Percentiles rank a stretch among this genome's conserved stretches.
phyloP scores from a whole-genome alignment of 345 rosid species.

The Cardiospermum halicacabum region DNA sequence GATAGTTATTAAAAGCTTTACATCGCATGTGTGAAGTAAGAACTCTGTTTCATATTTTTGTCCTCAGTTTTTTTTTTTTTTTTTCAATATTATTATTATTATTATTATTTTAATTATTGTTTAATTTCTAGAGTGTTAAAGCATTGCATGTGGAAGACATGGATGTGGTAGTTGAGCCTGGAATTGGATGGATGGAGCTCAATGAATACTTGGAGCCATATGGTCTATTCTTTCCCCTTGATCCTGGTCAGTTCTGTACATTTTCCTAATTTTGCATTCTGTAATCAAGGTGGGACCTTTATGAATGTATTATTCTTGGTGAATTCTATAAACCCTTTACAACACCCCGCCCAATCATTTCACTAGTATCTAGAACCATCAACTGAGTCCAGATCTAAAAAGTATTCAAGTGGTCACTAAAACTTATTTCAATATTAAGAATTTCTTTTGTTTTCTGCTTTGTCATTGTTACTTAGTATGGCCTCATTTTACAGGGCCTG shows the following conservation, averaged over 20 bases:
- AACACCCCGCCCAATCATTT: neutral
- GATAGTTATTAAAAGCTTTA: too few species aligned
- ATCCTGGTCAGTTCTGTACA: slow-evolving; percentile 59
- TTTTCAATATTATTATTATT: neutral
- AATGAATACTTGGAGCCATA: slow-evolving; percentile 82
- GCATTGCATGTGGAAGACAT: slow-evolving; percentile 84
- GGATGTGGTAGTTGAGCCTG: slow-evolving; percentile 98
- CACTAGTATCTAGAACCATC: neutral
- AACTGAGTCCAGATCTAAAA: neutral
- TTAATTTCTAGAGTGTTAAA: slow-evolving; percentile 57
- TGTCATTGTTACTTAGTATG: slow-evolving; percentile 6
- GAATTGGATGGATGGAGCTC: slow-evolving; percentile 94
- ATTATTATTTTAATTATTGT: neutral
- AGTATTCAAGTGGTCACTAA: neutral
- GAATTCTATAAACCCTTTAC: neutral
- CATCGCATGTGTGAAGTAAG: slow-evolving; percentile 6
- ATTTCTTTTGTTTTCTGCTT: neutral
- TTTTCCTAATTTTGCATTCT: neutral
- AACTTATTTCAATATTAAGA: neutral
- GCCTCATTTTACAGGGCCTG: slow-evolving; percentile 62
- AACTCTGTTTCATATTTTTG: too few species aligned
- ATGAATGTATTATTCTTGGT: neutral
- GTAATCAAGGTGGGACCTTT: neutral
- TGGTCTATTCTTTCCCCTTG: slow-evolving; percentile 90
- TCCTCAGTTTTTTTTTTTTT: slow-evolving; percentile 1